These are phyloP conservation scores for Herpetomonas samuelpessoai DNA, from an alignment of 208 protist genomes.

Conservation along the genomic window DNA sequence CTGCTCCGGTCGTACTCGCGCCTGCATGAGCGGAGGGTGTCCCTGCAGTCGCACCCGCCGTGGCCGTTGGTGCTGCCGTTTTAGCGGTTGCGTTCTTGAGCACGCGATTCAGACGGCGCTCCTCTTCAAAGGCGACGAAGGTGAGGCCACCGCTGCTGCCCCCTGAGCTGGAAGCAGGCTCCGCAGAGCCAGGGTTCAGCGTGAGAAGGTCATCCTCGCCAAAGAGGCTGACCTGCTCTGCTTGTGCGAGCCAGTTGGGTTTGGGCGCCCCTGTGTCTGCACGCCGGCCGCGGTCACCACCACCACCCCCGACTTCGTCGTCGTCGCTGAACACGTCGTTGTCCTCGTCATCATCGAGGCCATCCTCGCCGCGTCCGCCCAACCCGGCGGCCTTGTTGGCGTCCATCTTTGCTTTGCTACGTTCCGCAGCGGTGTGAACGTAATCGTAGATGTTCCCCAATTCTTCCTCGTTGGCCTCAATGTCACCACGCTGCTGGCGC, in stretches of 20 bases:
- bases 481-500: constrained; percentile 8
- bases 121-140: no score
- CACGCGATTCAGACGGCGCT: no score
- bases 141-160: no score
- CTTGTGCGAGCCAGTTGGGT: constrained; percentile 10
- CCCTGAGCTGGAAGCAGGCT: no score
- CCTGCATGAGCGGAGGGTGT: no score
- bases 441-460: not conserved
- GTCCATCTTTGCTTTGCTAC: constrained; percentile 12
- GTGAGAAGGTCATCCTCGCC: not conserved
- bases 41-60: no score
- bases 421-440: not conserved
- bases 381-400: constrained; percentile 1
- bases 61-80: not conserved
- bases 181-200: no score
- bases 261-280: constrained; percentile 6
- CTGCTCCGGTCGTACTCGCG: no score
- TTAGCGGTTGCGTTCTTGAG: not conserved
- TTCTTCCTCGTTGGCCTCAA: constrained; percentile 1
- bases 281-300: constrained; percentile 9
- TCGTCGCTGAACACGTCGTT: constrained; percentile 5
- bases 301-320: constrained; percentile 11
- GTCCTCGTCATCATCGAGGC: constrained; percentile 1
- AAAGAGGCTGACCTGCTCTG: constrained; percentile 48
- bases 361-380: not conserved